These are phyloP conservation scores for Ensete glaucum DNA, from an alignment of 176 grass and related monocot genomes.

Conservation along the genomic window DNA sequence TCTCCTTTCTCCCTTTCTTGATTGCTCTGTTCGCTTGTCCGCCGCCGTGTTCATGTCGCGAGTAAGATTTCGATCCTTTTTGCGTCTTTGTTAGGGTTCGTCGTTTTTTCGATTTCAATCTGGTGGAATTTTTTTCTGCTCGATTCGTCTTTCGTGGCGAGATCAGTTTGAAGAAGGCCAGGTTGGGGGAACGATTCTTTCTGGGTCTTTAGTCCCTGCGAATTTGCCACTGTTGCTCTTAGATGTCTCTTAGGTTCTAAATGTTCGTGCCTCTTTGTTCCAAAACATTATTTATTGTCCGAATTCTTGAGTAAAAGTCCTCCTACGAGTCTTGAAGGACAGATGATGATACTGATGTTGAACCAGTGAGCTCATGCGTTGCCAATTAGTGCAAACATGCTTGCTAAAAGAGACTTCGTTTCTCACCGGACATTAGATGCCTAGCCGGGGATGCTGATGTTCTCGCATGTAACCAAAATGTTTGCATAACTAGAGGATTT, in stretches of 20 bases:
- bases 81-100: background rate
- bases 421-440: background rate
- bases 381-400: no score
- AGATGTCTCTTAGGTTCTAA: no score
- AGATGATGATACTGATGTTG: no score
- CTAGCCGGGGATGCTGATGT: background rate
- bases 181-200: background rate
- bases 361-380: no score
- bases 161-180: background rate
- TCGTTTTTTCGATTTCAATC: background rate
- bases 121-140: no score
- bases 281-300: no score
- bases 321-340: no score
- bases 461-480: background rate
- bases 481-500: background rate
- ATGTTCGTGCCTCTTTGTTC: no score
- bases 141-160: background rate
- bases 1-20: background rate
- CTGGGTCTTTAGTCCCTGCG: background rate
- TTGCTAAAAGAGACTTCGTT: no score
- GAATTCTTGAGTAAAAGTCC: no score
- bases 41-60: background rate
- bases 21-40: background rate
- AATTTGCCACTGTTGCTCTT: background rate
- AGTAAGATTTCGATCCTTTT: conserved; percentile 12